Evolutionary conservation across 2,329 filamentous ascomycete genomes (phyloP), one percentile per base, ranked within the genome.

Genomic region (Epichloe elymi): DNA sequence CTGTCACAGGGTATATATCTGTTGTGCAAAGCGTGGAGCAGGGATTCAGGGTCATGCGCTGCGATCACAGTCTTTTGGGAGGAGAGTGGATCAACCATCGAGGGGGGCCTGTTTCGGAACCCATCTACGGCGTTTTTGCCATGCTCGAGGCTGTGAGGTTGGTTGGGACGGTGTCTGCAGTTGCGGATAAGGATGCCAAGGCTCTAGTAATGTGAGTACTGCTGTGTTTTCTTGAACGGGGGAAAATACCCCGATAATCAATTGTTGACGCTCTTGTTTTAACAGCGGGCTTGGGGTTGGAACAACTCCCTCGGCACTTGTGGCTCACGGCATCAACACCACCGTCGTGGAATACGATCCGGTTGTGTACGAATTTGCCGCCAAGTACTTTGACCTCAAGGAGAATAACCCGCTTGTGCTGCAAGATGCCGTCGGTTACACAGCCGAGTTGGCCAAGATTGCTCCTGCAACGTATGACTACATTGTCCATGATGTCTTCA

Each of bases 401-500:
- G 64, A 74, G 20, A 88, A 91, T 58, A 87, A 93, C 67, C 86
- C 79, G 0, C 76, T 85, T n/a, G 78, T 88, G 49, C 83, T 97
- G 55, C 79, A 83, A 48, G 88, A 98, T 60, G 93, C 93, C 0
- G 80, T 89, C 3, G 69, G 71, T n/a, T 95, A 82, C 65, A 76
- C 80, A 17, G 66, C 72, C 44, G 61, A 68, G 49, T 62, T 75
- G 46, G 70, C 71, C 50, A 61, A 67, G 48, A 58, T 68, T 30
- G 59, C 70, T 51, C 64, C 67, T 7, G 65, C 72, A 45, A 73
- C 73, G 30, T 98, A 85, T 65, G 85, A 96, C 69, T 97, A 95
- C 70, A 93, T 98, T 61, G 77, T 98, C 50, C 93, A 98, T 65
- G 93, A 98, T 59, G 93, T 98, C 23, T 98, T 98, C 65, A 98